Conservation (phyloP, 148 eudicot species). For the Nepenthes gracilis region DNA sequence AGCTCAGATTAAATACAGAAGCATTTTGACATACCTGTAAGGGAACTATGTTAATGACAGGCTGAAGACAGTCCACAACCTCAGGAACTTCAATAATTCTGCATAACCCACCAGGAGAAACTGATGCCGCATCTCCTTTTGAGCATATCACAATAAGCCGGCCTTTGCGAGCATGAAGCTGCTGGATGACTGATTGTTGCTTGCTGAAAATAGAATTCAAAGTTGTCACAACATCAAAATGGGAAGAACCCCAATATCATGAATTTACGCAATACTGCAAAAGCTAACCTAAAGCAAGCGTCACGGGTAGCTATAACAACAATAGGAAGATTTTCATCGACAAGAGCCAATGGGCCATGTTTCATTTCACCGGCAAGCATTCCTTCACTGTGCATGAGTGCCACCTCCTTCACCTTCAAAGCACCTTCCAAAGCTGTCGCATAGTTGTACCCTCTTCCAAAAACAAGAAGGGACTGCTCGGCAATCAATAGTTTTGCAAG, state of each 20-base stretch:
- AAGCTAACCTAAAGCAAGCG: constrained; percentile 71
- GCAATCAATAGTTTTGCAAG: constrained; percentile 66
- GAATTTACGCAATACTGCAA: not conserved
- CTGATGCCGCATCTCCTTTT: constrained; percentile 71
- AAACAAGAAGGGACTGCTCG: constrained; percentile 93
- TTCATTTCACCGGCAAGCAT: constrained; percentile 99
- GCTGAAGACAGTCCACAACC: constrained; percentile 91
- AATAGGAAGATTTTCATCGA: constrained; percentile 88
- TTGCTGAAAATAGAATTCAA: constrained; percentile 44
- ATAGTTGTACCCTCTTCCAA: constrained; percentile 97
- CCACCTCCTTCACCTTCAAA: constrained; percentile 90
- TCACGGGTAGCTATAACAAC: constrained; percentile 91
- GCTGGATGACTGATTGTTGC: constrained; percentile 98
- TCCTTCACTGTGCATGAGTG: constrained; percentile 99
- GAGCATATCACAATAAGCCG: constrained; percentile 87
- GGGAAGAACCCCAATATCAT: too few relatives aligned
- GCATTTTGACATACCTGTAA: constrained; percentile 50
- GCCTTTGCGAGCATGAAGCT: constrained; percentile 94
- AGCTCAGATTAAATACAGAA: not conserved
- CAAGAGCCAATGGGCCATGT: constrained; percentile 94
- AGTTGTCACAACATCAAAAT: too few relatives aligned
- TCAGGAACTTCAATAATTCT: constrained; percentile 89
- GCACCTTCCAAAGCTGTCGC: constrained; percentile 99
- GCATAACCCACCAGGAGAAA: constrained; percentile 60
- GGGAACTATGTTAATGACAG: constrained; percentile 91